phyloP scores from a whole-genome alignment of 257 asterid species.

The Buddleja alternifolia region DNA sequence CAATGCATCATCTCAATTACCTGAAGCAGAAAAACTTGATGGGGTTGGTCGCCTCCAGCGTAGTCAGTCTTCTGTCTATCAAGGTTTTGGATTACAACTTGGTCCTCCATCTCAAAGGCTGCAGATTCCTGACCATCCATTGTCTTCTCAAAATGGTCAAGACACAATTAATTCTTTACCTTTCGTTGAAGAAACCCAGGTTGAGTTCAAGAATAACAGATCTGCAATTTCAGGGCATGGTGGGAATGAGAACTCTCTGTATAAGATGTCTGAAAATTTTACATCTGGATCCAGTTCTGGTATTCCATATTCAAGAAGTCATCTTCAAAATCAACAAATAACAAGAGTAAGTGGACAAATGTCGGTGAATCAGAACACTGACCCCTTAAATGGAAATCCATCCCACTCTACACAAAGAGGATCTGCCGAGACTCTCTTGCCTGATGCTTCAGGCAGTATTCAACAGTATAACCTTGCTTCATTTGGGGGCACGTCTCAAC shows the following conservation, averaged over 20 bases:
- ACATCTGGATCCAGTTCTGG: constrained; percentile 52
- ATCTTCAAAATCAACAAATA: constrained; percentile 52
- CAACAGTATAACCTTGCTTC: constrained; percentile 38
- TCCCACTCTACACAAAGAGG: constrained; percentile 47
- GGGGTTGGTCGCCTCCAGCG: constrained; percentile 55
- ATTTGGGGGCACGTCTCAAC: constrained; percentile 37
- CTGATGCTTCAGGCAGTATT: constrained; percentile 43
- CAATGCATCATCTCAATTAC: constrained; percentile 51
- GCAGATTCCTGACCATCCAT: constrained; percentile 48
- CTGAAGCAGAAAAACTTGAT: constrained; percentile 54
- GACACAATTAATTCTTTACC: constrained; percentile 43
- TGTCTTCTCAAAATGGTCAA: constrained; percentile 50
- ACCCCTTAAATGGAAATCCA: constrained; percentile 36
- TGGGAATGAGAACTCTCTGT: constrained; percentile 39
- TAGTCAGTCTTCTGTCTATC: constrained; percentile 62
- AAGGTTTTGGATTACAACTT: constrained; percentile 90
- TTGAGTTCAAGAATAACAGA: constrained; percentile 43
- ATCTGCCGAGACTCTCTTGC: constrained; percentile 44
- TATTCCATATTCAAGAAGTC: constrained; percentile 48
- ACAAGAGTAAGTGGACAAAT: constrained; percentile 49
- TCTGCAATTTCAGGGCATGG: constrained; percentile 44
- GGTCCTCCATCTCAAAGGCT: constrained; percentile 82
- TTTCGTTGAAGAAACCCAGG: constrained; percentile 43
- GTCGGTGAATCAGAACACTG: constrained; percentile 41
- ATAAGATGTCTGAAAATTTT: constrained; percentile 49